Base-by-base conservation (phyloP, 2,329 filamentous ascomycete genomes). In the Gnomoniopsis smithogilvyi region DNA sequence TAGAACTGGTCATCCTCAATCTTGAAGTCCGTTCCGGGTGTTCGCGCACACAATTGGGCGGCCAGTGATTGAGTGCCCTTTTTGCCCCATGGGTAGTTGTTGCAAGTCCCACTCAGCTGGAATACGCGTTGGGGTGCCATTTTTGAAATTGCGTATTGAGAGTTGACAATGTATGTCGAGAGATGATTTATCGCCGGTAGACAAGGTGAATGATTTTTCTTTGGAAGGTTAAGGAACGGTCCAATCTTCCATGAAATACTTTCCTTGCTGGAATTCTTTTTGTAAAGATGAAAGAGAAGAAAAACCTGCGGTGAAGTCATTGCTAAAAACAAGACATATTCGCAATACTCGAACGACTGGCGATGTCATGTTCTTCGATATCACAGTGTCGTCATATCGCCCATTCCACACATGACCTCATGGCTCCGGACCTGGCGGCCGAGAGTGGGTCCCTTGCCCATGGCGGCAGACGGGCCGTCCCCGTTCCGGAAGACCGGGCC, bases 41-140 rank as follows among this genome's bases (percentile, higher is more conserved):
- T 89, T 64, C 87, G 82, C 12, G 81, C 78, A 66, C 86, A 90
- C 11, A 91, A 74, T 46, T 78, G 79, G 1, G 87, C 89, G 14
- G 87, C 85, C 14, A 91, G 71, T 0, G 88, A 91, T 2, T 87
- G 70, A 15, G 77, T 79, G 30, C 89, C 89, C 65, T 82, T 79
- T 69, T 86, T 89, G 2, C 89, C 90, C 88, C 89, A 92, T 12
- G 82, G 79, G 64, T 91, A 91, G 65, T 86, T 79, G 72, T 86
- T 79, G 66, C 76, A 78, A 22, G 72, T 73, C 53, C 78, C 76
- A 59, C 69, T 70, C n/a, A 81, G 71, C 64, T 80, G 77, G 62
- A 80, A 78, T 3, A 80, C 72, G 30, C 66, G 67, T 36, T 59
- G 56, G 2, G 60, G 45, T 10, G 56, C 36, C 60, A 62, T 62